Evolutionary conservation across 169 alveolate species (phyloP), one percentile per base, ranked within the genome.

Genomic region (Theileria annulata): DNA sequence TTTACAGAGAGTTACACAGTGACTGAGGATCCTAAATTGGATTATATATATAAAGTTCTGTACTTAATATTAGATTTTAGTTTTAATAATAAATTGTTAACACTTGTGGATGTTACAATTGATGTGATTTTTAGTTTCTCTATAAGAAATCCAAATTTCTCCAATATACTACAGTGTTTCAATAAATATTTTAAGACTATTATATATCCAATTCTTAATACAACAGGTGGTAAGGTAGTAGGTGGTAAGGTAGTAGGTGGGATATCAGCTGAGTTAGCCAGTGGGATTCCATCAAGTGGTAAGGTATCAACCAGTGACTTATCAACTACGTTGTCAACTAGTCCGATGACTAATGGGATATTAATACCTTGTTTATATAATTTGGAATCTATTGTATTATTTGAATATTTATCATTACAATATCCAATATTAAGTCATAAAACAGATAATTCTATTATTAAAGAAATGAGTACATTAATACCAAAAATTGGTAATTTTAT

Each of bases 331-430:
- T 6, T 9, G 3, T 47, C 17, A 47, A 62, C 25, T 21, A 19
- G 27, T 0, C 9, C 71, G 31, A 27, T 2, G 19, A 62, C 37
- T 21, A 62, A 25, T 31, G 37, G 17, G 58, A 76, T 77, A 17
- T 82, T 63, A 72, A 78, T 66, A 75, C 72, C 71, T 6, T 51
- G 23, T 31, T 69, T 21, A n/a, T n/a, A n/a, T n/a, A 30, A 17
- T 13, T 66, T 71, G 42, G 85, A 82, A 71, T 75, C 84, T 0
- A 31, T 82, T 48, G 23, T 47, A 31, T 64, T 48, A 51, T 60
- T 82, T 28, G 86, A 82, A 70, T 82, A 82, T 64, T 62, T 82
- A 19, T 47, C 89, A 3, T 42, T 82, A 60, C 85, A 82, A 37
- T 64, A 82, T 71, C 89, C 89, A 1, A 33, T 82, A 9, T n/a